Evolutionary conservation across 2,329 filamentous ascomycete genomes (phyloP), one percentile per base, ranked within the genome.

Genomic region (Magnaporthiopsis incrustans): DNA sequence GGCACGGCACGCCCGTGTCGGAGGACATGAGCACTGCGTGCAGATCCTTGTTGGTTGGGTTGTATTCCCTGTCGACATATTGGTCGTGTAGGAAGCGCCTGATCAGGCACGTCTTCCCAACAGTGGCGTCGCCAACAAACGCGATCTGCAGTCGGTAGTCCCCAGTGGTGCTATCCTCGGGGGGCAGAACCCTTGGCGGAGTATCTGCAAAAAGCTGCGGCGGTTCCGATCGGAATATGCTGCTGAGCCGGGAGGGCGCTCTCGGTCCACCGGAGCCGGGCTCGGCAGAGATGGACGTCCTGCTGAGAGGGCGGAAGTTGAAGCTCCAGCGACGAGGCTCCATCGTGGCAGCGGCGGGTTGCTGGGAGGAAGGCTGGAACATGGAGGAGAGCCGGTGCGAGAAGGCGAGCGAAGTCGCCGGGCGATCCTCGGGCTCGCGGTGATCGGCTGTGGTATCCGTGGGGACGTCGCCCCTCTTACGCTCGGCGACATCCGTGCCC

Each of bases 101-200:
- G 38, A 63, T 63, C 53, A 59, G 25, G 8, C 44, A 26, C 2
- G 53, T 35, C 32, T 63, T 63, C 26, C 61, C 61, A 14, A 63
- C 61, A 59, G 61, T 63, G 18, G 61, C 61, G 35, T 63, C 61
- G 14, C 61, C 61, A 14, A 63, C 61, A 27, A 63, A 27, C 6
- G 61, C 61, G 8, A 63, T 27, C 22, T 59, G 56, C 30, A 63
- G 57, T 5, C 61, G 61, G 61, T 63, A 63, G 61, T 63, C 56
- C 15, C 61, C 61, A 27, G 25, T 26, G 2, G 25, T 22, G 30
- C 5, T 30, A 56, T 63, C 61, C 32, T 57, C 30, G 6, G n/a
- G 44, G 15, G 22, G 22, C 10, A 63, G 12, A n/a, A 59, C 8
- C 32, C n/a, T 59, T 10, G 53, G 53, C 14, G 25, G 53, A 10